Conservation (phyloP, 495 filamentous ascomycete species). For the Penicillium fimorum region DNA sequence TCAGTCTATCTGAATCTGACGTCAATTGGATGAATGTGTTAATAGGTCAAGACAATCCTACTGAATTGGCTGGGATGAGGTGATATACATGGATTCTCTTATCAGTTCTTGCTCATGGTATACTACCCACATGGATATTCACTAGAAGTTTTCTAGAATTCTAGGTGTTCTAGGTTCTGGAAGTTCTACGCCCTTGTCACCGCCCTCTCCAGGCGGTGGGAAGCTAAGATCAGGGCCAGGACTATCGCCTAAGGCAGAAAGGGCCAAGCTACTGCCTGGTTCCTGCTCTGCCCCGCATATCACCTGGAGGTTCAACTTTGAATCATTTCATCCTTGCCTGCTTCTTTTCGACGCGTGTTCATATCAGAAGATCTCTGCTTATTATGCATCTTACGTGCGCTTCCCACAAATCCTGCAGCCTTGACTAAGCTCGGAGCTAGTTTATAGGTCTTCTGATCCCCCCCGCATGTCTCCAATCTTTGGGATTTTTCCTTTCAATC, state of each 20-base stretch:
- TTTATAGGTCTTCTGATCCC: slow-evolving; percentile 12
- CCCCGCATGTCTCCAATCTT: slow-evolving; percentile 29
- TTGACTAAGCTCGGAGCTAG: slow-evolving; percentile 22
- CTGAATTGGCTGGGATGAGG: background rate
- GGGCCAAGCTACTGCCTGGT: background rate
- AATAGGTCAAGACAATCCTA: background rate
- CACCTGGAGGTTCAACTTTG: slow-evolving; percentile 1
- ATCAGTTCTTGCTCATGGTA: background rate
- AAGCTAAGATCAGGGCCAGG: background rate
- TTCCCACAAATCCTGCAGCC: slow-evolving; percentile 34
- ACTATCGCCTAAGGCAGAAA: background rate
- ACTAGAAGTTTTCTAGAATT: background rate
- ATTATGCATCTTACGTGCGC: slow-evolving; percentile 29
- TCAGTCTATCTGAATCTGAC: background rate
- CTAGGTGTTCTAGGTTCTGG: background rate
- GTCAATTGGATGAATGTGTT: background rate
- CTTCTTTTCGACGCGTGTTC: slow-evolving; percentile 12
- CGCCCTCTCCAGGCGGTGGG: background rate
- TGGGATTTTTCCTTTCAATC: slow-evolving; percentile 10
- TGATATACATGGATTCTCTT: background rate
- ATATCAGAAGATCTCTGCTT: slow-evolving; percentile 25
- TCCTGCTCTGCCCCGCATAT: slow-evolving; percentile 10
- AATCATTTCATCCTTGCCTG: background rate
- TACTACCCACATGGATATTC: background rate
- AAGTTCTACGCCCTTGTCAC: background rate